Evolutionary conservation across 441 rosid species (phyloP).

Genomic region (Gossypium gossypioides): DNA sequence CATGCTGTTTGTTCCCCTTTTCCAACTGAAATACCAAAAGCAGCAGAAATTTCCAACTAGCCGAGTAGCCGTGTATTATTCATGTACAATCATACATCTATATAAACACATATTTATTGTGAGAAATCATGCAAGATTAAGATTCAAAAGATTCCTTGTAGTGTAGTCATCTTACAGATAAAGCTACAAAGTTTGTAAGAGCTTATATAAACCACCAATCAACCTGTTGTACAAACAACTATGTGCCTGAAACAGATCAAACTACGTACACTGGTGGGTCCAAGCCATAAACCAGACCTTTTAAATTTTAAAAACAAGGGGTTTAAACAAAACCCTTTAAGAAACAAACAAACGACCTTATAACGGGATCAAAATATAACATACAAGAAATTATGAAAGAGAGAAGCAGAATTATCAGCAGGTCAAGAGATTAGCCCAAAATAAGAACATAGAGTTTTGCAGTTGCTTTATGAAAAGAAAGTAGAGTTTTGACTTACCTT

Average conservation of each 20-base stretch:
- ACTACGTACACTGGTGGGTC: slow-evolving; percentile 15
- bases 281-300: background rate
- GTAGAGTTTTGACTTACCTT: slow-evolving; percentile 42
- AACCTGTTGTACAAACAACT: slow-evolving; percentile 27
- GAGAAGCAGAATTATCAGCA: background rate
- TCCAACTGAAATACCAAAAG: background rate
- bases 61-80: background rate
- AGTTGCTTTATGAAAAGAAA: background rate
- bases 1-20: background rate
- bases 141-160: slow-evolving; percentile 16
- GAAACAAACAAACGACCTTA: slow-evolving; percentile 6
- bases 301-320: background rate
- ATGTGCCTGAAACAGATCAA: slow-evolving; percentile 10
- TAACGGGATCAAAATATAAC: background rate
- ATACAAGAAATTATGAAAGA: background rate
- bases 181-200: background rate
- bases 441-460: background rate
- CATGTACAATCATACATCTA: background rate
- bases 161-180: slow-evolving; percentile 3
- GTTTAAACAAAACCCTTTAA: background rate
- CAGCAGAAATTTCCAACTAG: background rate
- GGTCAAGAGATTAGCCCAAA: background rate
- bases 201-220: slow-evolving; percentile 7
- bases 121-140: slow-evolving; percentile 11
- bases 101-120: slow-evolving; percentile 1